Percentiles rank a stretch among this genome's conserved stretches.
phyloP scores from a whole-genome alignment of 805 yeast species.

The Candida orba region DNA sequence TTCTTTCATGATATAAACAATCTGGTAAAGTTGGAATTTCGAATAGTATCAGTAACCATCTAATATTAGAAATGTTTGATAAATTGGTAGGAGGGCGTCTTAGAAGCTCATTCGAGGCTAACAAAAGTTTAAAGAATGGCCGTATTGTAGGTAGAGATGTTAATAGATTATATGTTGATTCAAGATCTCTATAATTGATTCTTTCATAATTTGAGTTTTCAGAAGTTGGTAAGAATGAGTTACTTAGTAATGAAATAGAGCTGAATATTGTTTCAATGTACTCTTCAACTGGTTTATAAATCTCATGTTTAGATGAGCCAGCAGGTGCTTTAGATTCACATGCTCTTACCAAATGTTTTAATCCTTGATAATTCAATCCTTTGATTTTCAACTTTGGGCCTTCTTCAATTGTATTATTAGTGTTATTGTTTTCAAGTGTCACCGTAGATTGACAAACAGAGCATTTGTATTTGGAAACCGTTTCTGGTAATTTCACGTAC shows the following conservation, averaged over 20 bases:
- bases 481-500: slow-evolving; percentile 30
- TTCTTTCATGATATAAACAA: slow-evolving; percentile 31
- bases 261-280: slow-evolving; percentile 42
- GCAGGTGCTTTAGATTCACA: slow-evolving; percentile 4
- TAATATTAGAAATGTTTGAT: slow-evolving; percentile 35
- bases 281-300: slow-evolving; percentile 44
- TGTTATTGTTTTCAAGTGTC: slow-evolving; percentile 12
- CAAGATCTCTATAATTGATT: slow-evolving; percentile 42
- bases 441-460: slow-evolving; percentile 52
- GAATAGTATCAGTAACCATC: slow-evolving; percentile 58
- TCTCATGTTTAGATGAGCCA: slow-evolving; percentile 15
- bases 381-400: neutral
- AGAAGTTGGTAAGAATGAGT: slow-evolving; percentile 39
- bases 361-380: slow-evolving; percentile 1
- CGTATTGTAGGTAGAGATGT: slow-evolving; percentile 48
- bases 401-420: neutral
- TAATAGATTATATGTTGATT: slow-evolving; percentile 38
- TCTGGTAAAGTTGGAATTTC: slow-evolving; percentile 59
- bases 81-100: slow-evolving; percentile 38
- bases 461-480: slow-evolving; percentile 43
- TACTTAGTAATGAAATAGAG: slow-evolving; percentile 39
- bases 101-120: slow-evolving; percentile 44
- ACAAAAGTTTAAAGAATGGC: slow-evolving; percentile 51
- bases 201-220: slow-evolving; percentile 27
- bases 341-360: slow-evolving; percentile 1